These are phyloP conservation scores for Punica granatum DNA, from an alignment of 345 rosid genomes.

Conservation along the genomic window DNA sequence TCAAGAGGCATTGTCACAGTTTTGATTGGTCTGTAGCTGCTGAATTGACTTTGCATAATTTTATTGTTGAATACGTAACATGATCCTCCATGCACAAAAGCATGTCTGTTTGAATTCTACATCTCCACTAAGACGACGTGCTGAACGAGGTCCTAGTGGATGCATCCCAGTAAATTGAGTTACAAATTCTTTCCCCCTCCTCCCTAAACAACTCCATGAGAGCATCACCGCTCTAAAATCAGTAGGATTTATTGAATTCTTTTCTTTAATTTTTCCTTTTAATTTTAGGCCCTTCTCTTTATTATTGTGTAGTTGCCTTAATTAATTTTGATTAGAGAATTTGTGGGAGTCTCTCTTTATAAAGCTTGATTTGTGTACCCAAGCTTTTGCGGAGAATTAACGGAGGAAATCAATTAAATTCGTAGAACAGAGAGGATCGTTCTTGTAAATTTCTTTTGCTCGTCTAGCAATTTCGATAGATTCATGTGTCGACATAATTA, in stretches of 20 bases:
- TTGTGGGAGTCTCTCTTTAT: constrained; percentile 24
- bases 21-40: too few species aligned
- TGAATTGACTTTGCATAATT: too few species aligned
- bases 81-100: too few species aligned
- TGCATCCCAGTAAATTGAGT: constrained; percentile 57
- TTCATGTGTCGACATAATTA: not conserved
- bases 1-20: too few species aligned
- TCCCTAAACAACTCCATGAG: not conserved
- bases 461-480: not conserved
- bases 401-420: not conserved
- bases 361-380: constrained; percentile 32
- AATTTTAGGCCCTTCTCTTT: constrained; percentile 3
- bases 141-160: constrained; percentile 83
- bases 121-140: too few species aligned
- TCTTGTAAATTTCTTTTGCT: not conserved
- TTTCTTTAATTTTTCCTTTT: constrained; percentile 22
- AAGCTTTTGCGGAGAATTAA: constrained; percentile 23
- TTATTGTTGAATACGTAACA: too few species aligned
- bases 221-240: constrained; percentile 13
- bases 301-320: constrained; percentile 1
- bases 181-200: constrained; percentile 24
- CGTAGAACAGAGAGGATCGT: not conserved
- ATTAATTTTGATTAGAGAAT: constrained; percentile 5
- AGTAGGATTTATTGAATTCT: constrained; percentile 66
- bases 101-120: too few species aligned